Evolutionary conservation across 306 rosid genomes (phyloP).

Genomic region (Albizia julibrissin): DNA sequence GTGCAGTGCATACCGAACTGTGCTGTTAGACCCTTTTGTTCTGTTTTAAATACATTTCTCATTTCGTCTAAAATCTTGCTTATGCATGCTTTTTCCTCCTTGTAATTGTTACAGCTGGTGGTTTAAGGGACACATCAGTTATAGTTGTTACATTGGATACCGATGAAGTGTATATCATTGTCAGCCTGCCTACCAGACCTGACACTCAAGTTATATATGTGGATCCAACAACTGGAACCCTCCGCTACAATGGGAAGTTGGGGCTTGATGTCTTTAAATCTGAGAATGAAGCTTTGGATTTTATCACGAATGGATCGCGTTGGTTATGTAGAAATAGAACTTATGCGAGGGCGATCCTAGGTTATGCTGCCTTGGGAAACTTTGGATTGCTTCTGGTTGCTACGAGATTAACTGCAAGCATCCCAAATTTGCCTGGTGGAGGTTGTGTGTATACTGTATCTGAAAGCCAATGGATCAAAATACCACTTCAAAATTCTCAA

Average conservation of each 20-base stretch:
- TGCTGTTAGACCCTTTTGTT: too few relatives aligned
- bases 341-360: conserved; percentile 72
- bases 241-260: conserved; percentile 52
- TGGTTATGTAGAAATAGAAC: conserved; percentile 50
- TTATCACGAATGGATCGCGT: conserved; percentile 65
- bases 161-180: conserved; percentile 75
- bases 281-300: conserved; percentile 68
- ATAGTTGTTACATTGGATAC: conserved; percentile 73
- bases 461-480: conserved; percentile 91
- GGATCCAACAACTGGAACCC: conserved; percentile 95
- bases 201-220: conserved; percentile 80
- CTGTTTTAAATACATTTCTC: not conserved
- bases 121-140: conserved; percentile 67
- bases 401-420: conserved; percentile 61
- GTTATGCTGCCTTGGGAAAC: conserved; percentile 85
- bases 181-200: conserved; percentile 55
- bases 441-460: conserved; percentile 74
- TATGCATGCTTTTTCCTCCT: conserved; percentile 4
- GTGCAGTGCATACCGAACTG: not conserved
- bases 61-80: conserved; percentile 15
- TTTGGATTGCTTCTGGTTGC: conserved; percentile 78
- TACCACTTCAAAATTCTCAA: conserved; percentile 68
- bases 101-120: conserved; percentile 42
- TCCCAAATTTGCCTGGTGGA: conserved; percentile 87
- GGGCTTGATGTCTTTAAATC: conserved; percentile 77